Evolutionary conservation across 2,329 filamentous ascomycete species (phyloP).

Genomic region (Trichoderma koningiopsis): DNA sequence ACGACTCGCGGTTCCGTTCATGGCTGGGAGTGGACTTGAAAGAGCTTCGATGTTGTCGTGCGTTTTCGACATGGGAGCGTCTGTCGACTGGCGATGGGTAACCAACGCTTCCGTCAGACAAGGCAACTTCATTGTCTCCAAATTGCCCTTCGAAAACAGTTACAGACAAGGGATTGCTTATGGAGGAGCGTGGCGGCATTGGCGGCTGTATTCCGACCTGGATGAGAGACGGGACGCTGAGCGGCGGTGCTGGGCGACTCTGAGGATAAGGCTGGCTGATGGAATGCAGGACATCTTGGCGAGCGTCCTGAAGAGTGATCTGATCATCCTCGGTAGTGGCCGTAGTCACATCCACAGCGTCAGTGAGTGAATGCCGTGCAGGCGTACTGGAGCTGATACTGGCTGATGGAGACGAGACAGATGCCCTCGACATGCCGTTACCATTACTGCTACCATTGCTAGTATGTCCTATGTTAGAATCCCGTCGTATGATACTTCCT

Average conservation of each 20-base stretch:
- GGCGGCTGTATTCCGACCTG: conserved; percentile 28
- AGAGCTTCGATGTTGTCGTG: conserved; percentile 25
- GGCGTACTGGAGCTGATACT: conserved; percentile 19
- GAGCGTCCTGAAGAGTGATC: background rate
- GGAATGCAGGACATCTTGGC: conserved; percentile 11
- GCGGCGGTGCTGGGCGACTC: conserved; percentile 26
- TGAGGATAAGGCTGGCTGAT: conserved; percentile 14
- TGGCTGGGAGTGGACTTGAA: conserved; percentile 30
- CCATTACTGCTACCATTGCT: background rate
- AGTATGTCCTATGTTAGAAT: background rate
- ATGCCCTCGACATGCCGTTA: conserved; percentile 5
- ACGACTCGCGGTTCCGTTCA: conserved; percentile 28
- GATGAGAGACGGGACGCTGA: conserved; percentile 32
- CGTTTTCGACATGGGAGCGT: conserved; percentile 11
- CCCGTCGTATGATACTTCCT: conserved; percentile 12
- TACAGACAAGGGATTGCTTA: conserved; percentile 15
- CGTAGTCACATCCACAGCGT: background rate
- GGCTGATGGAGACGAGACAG: conserved; percentile 19
- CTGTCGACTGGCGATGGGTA: conserved; percentile 35
- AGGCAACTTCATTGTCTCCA: conserved; percentile 31
- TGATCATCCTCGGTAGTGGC: conserved; percentile 10
- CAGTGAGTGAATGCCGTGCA: conserved; percentile 7
- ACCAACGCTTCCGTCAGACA: conserved; percentile 36
- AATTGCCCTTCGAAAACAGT: conserved; percentile 22
- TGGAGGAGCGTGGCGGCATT: background rate